Percentiles rank a stretch among this genome's conserved stretches.
phyloP scores from a whole-genome alignment of 352 stramenopile species.

The Pythium vanterpoolii region DNA sequence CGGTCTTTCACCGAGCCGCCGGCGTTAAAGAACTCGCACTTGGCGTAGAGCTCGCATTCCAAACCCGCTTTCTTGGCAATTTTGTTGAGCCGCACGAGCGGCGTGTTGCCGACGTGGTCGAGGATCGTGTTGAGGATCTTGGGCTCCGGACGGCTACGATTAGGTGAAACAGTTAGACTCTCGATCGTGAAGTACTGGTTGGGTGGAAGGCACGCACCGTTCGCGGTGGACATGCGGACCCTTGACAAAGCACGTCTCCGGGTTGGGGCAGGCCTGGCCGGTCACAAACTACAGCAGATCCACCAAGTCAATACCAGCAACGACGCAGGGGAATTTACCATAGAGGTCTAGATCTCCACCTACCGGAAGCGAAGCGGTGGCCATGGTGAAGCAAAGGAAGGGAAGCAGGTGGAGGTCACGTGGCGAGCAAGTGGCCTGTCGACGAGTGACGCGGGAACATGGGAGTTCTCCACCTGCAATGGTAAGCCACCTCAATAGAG shows the following conservation, averaged over 20 bases:
- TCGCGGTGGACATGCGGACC: constrained; percentile 60
- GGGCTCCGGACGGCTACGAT: constrained; percentile 38
- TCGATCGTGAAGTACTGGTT: too few relatives aligned
- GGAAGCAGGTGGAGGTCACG: not conserved
- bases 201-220: constrained; percentile 35
- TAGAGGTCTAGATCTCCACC: too few relatives aligned
- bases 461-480: not conserved
- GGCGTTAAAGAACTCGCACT: constrained; percentile 96
- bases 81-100: constrained; percentile 91
- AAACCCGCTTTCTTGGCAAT: constrained; percentile 70
- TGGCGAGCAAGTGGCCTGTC: constrained; percentile 17
- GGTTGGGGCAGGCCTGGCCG: constrained; percentile 41
- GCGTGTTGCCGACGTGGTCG: constrained; percentile 92
- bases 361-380: constrained; percentile 30
- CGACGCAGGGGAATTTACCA: not conserved
- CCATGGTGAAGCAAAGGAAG: constrained; percentile 19
- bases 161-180: too few relatives aligned
- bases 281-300: constrained; percentile 12
- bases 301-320: not conserved
- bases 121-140: constrained; percentile 93
- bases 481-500: constrained; percentile 20
- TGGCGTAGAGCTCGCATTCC: constrained; percentile 88
- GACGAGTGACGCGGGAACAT: constrained; percentile 16
- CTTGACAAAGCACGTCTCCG: constrained; percentile 67
- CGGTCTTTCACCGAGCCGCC: constrained; percentile 88